Evolutionary conservation across 2,329 filamentous ascomycete species (phyloP).

Genomic region (Cryoendolithus antarcticus): DNA sequence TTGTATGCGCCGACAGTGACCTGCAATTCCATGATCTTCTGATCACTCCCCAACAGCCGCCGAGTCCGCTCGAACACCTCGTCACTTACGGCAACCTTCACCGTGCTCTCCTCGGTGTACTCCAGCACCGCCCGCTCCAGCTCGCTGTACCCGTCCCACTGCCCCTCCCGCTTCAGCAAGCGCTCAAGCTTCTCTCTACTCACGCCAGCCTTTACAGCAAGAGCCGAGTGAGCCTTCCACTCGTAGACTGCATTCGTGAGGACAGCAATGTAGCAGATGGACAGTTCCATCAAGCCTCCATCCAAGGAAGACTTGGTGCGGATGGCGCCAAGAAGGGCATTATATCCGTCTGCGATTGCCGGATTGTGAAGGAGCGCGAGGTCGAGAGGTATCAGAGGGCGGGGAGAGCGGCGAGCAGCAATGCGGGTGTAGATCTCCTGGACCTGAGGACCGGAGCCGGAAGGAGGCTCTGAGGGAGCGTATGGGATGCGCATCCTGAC

Average conservation of each 20-base stretch:
- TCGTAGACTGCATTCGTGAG: constrained; percentile 25
- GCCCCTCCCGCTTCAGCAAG: constrained; percentile 13
- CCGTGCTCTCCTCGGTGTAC: constrained; percentile 24
- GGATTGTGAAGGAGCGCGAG: constrained; percentile 64
- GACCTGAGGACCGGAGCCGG: constrained; percentile 36
- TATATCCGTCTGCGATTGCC: constrained; percentile 64
- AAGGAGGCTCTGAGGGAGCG: constrained; percentile 37
- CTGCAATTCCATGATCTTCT: constrained; percentile 24
- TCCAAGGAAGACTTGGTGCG: constrained; percentile 22
- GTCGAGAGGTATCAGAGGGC: constrained; percentile 63
- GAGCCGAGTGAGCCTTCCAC: constrained; percentile 23
- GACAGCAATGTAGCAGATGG: constrained; percentile 26
- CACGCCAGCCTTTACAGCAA: constrained; percentile 21
- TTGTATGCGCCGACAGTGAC: constrained; percentile 27
- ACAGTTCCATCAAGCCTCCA: constrained; percentile 20
- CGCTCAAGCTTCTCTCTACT: constrained; percentile 14
- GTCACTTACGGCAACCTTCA: constrained; percentile 18
- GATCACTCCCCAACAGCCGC: constrained; percentile 18
- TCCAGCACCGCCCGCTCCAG: constrained; percentile 22
- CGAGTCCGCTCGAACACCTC: constrained; percentile 20
- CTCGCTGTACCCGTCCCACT: constrained; percentile 13
- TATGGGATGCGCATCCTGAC: constrained; percentile 55
- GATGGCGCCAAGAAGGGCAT: constrained; percentile 48
- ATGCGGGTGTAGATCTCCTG: constrained; percentile 49
- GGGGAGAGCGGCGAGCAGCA: constrained; percentile 51